Conservation (phyloP, 2,329 filamentous ascomycete species). For the Blastomyces silverae region DNA sequence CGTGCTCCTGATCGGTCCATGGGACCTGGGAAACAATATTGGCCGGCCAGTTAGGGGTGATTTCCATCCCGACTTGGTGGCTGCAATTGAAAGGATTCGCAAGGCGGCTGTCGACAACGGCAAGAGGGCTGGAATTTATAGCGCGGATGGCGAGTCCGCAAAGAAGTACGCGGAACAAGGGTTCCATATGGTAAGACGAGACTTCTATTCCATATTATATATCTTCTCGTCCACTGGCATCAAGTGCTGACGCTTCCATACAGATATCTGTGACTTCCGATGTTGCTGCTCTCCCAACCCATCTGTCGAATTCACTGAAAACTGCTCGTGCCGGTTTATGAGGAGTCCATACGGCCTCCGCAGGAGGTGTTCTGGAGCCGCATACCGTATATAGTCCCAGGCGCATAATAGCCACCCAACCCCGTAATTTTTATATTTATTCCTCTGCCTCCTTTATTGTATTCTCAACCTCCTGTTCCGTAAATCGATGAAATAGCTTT, state of each 20-base stretch:
- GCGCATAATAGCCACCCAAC: conserved; percentile 11
- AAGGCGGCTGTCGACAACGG: conserved; percentile 47
- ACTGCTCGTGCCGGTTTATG: conserved; percentile 29
- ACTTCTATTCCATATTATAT: neutral
- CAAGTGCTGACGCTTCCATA: conserved; percentile 5
- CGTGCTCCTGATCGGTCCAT: conserved; percentile 50
- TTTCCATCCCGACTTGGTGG: conserved; percentile 46
- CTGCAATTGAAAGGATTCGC: conserved; percentile 48
- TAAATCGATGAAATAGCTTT: conserved; percentile 59
- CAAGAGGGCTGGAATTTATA: conserved; percentile 52
- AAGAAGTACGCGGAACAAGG: conserved; percentile 48
- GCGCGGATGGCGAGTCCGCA: conserved; percentile 47
- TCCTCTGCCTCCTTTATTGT: conserved; percentile 47
- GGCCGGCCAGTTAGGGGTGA: conserved; percentile 46
- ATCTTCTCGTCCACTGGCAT: neutral
- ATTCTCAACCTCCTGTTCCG: conserved; percentile 49
- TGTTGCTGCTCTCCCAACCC: conserved; percentile 41
- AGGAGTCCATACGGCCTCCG: neutral
- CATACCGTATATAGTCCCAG: neutral
- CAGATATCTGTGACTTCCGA: conserved; percentile 42
- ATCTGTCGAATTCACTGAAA: conserved; percentile 34
- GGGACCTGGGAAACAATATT: conserved; percentile 53
- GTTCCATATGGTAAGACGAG: conserved; percentile 47
- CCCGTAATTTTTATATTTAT: conserved; percentile 13
- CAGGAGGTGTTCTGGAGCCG: neutral